A percentile compares a stretch with the other conserved stretches of the same genome.
These are phyloP conservation scores for Rhexocercosporidium sp. DNA, from an alignment of 2,329 filamentous ascomycete genomes.

Conservation along the genomic window DNA sequence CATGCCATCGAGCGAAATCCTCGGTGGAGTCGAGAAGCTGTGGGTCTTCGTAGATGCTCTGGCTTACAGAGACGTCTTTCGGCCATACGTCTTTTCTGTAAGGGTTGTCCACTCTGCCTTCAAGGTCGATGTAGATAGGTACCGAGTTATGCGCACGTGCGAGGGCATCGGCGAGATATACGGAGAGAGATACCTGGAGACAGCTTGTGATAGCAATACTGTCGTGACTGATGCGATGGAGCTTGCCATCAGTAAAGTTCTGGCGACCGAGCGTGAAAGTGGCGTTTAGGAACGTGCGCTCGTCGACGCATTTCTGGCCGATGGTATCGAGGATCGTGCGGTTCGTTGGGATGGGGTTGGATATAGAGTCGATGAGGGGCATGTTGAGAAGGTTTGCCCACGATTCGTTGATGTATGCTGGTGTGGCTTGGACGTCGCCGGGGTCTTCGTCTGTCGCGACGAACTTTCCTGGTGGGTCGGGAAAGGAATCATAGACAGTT, in stretches of 20 bases:
- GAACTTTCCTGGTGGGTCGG: constrained; percentile 1
- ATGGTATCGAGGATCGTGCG: constrained; percentile 13
- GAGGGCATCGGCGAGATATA: constrained; percentile 8
- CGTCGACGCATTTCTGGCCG: constrained; percentile 16
- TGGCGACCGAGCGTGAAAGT: not conserved
- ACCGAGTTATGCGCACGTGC: constrained; percentile 9
- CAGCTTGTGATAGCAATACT: not conserved
- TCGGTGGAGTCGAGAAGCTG: not conserved
- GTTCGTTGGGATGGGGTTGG: not conserved
- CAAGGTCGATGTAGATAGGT: constrained; percentile 11
- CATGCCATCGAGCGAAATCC: not conserved
- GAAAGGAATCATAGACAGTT: constrained; percentile 13
- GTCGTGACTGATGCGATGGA: not conserved
- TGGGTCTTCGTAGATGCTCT: constrained; percentile 5
- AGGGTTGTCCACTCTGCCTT: not conserved
- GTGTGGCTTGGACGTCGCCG: not conserved
- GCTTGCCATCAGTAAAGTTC: not conserved
- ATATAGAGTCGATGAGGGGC: constrained; percentile 10
- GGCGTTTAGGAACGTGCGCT: constrained; percentile 2
- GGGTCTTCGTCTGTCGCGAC: not conserved
- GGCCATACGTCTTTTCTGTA: not conserved
- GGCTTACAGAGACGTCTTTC: not conserved
- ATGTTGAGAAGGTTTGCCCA: constrained; percentile 8
- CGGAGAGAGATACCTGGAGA: constrained; percentile 5
- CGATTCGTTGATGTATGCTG: not conserved